These are phyloP conservation scores for Xylaria sp. DNA, from an alignment of 2,329 filamentous ascomycete species.

Conservation along the genomic window DNA sequence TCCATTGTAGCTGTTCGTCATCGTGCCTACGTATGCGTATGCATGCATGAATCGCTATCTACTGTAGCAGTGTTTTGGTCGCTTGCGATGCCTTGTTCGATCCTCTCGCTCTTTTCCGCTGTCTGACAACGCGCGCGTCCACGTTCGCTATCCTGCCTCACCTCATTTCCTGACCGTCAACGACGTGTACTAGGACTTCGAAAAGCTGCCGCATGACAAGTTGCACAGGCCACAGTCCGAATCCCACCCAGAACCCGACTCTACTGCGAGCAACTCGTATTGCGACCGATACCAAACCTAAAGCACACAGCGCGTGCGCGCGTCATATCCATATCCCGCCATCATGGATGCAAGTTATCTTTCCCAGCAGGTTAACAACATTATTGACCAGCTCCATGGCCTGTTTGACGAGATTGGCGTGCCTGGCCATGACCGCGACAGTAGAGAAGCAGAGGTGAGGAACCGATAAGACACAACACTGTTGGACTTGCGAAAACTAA, in stretches of 20 bases:
- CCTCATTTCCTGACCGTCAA: background rate
- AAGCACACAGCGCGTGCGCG: slow-evolving; percentile 7
- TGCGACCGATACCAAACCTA: background rate
- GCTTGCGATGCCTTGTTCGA: slow-evolving; percentile 29
- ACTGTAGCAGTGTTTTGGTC: slow-evolving; percentile 24
- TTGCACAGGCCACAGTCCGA: slow-evolving; percentile 7
- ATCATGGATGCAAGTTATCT: slow-evolving; percentile 89
- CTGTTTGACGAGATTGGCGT: slow-evolving; percentile 98
- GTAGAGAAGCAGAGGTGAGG: slow-evolving; percentile 84
- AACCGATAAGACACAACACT: slow-evolving; percentile 17
- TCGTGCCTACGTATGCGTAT: slow-evolving; percentile 16
- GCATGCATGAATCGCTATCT: slow-evolving; percentile 13
- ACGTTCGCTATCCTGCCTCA: background rate
- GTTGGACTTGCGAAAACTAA: slow-evolving; percentile 23
- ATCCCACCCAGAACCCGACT: slow-evolving; percentile 4
- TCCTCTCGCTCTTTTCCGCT: slow-evolving; percentile 11
- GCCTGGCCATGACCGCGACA: slow-evolving; percentile 88
- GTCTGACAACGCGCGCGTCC: slow-evolving; percentile 18
- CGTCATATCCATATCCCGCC: slow-evolving; percentile 2
- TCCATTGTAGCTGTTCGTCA: slow-evolving; percentile 31
- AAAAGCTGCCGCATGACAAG: slow-evolving; percentile 23
- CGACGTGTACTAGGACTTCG: background rate
- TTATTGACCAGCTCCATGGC: slow-evolving; percentile 89
- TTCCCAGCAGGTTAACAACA: slow-evolving; percentile 92
- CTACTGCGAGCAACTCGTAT: slow-evolving; percentile 1